phyloP scores from a whole-genome alignment of 805 yeast species.

The Lipomyces mesembrius region DNA sequence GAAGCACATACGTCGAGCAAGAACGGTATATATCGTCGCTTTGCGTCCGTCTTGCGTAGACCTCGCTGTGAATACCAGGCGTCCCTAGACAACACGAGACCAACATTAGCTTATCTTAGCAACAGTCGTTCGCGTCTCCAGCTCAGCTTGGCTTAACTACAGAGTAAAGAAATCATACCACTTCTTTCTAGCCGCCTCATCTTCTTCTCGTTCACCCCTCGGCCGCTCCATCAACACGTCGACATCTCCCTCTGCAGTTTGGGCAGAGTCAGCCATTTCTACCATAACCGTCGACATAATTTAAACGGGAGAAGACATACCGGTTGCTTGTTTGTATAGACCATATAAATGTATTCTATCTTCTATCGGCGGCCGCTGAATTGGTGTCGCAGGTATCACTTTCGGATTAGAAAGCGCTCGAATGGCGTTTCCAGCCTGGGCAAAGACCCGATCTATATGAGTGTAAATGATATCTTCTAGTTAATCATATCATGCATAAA shows the following conservation, averaged over 20 bases:
- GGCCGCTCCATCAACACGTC: slow-evolving; percentile 71
- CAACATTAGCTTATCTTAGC: background rate
- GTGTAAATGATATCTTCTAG: background rate
- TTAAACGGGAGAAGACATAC: slow-evolving; percentile 32
- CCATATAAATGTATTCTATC: slow-evolving; percentile 74
- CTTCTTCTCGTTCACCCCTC: slow-evolving; percentile 61
- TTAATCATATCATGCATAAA: background rate
- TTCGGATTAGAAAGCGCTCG: slow-evolving; percentile 59
- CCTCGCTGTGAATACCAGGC: slow-evolving; percentile 84
- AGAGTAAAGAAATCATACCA: slow-evolving; percentile 50
- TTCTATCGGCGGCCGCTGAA: slow-evolving; percentile 79
- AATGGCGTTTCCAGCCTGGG: slow-evolving; percentile 80
- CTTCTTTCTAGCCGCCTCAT: slow-evolving; percentile 69
- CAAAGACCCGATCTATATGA: slow-evolving; percentile 70
- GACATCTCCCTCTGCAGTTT: slow-evolving; percentile 67
- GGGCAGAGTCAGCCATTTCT: background rate
- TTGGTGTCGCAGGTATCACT: slow-evolving; percentile 48
- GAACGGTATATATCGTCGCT: slow-evolving; percentile 66
- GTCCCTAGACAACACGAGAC: slow-evolving; percentile 48
- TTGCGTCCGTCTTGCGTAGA: slow-evolving; percentile 69
- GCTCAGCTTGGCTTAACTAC: background rate
- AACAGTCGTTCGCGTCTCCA: background rate
- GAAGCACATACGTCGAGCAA: slow-evolving; percentile 56
- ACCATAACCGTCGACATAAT: background rate
- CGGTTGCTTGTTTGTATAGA: slow-evolving; percentile 82